phyloP scores from a whole-genome alignment of 441 rosid species.

The Eutrema salsugineum region DNA sequence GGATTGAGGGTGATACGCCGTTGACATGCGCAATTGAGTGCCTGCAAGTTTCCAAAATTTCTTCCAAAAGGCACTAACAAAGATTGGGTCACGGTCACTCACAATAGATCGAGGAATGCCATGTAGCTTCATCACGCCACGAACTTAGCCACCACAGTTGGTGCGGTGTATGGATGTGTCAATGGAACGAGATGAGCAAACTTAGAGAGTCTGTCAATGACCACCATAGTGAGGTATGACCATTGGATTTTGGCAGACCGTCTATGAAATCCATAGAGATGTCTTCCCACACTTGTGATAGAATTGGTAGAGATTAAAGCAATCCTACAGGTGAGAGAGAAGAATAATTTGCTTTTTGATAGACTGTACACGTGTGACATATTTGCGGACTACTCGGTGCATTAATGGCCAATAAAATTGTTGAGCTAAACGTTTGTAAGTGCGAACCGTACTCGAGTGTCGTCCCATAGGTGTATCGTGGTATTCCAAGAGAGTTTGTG shows the following conservation, averaged over 20 bases:
- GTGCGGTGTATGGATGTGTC: neutral
- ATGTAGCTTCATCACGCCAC: accelerated
- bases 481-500: no score
- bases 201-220: neutral
- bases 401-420: no score
- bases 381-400: no score
- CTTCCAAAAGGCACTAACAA: neutral
- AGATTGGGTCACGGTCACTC: neutral
- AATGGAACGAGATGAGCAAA: neutral
- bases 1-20: neutral
- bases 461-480: no score
- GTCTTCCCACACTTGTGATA: neutral
- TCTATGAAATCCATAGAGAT: neutral
- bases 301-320: neutral
- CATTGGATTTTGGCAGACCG: accelerated
- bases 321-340: neutral
- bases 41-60: neutral
- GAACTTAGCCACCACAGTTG: accelerated
- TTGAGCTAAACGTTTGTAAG: no score
- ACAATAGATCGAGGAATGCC: neutral
- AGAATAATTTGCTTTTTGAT: no score
- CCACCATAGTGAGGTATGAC: neutral
- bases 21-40: constrained; percentile 12
- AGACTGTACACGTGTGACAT: no score
- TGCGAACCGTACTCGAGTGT: no score